These are phyloP conservation scores for Pseudonitzschia multiseries DNA, from an alignment of 108 stramenopile species.

Conservation along the genomic window DNA sequence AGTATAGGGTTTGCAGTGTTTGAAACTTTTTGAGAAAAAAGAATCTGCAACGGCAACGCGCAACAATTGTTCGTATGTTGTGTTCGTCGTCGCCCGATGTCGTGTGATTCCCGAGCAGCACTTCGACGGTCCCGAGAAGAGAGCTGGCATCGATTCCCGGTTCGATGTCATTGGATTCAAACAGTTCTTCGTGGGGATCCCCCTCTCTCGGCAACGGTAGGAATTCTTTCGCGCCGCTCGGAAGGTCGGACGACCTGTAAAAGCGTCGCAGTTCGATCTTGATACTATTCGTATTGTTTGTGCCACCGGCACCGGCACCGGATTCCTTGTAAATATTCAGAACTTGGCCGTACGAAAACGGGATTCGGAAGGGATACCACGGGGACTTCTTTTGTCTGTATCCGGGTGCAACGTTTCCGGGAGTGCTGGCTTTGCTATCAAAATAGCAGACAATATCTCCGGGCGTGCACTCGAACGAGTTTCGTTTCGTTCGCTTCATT, in stretches of 20 bases:
- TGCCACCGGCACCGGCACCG: neutral
- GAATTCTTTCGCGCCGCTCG: constrained; percentile 6
- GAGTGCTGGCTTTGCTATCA: constrained; percentile 15
- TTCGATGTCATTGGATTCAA: constrained; percentile 53
- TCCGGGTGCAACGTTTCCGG: neutral
- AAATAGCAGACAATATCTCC: constrained; percentile 44
- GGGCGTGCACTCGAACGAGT: constrained; percentile 14
- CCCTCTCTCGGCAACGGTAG: constrained; percentile 18
- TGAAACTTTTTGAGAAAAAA: constrained; percentile 22
- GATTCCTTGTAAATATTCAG: constrained; percentile 25
- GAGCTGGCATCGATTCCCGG: constrained; percentile 28
- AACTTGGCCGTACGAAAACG: constrained; percentile 41
- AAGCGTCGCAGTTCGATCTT: constrained; percentile 45
- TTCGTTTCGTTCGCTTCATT: constrained; percentile 11
- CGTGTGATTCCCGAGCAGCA: constrained; percentile 37
- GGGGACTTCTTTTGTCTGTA: constrained; percentile 15
- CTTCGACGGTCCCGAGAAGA: constrained; percentile 37
- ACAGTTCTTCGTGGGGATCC: constrained; percentile 33
- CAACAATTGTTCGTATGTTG: neutral
- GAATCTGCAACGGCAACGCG: constrained; percentile 35
- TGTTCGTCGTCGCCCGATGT: neutral
- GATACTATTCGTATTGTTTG: neutral
- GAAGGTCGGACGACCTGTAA: constrained; percentile 29
- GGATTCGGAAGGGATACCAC: constrained; percentile 42
- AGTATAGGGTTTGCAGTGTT: constrained; percentile 42